phyloP scores from a whole-genome alignment of 768 basidiomycete genomes.

The Leucosporidium scottii region DNA sequence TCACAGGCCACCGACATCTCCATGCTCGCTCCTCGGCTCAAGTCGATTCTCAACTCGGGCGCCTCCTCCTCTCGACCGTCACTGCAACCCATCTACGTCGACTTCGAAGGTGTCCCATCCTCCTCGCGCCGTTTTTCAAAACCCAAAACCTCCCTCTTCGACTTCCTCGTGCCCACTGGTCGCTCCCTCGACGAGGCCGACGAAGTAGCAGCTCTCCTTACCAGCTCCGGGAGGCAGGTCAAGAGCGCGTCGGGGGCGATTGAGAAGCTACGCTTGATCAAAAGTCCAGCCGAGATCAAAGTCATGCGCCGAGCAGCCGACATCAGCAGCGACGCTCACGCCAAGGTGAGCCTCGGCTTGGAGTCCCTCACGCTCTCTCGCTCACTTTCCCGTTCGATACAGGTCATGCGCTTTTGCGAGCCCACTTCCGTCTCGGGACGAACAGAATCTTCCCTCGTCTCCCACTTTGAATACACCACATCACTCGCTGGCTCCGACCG shows the following conservation, averaged over 20 bases:
- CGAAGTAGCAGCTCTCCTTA: constrained; percentile 47
- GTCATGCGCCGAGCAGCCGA: constrained; percentile 80
- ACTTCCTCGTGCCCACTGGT: constrained; percentile 43
- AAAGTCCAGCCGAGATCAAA: constrained; percentile 66
- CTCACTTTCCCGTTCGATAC: neutral
- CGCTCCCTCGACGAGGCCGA: constrained; percentile 52
- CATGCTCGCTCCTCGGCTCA: constrained; percentile 54
- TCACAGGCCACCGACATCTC: constrained; percentile 39
- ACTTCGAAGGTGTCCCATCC: constrained; percentile 43
- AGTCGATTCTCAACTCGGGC: constrained; percentile 11
- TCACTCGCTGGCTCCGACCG: constrained; percentile 70
- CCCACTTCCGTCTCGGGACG: neutral
- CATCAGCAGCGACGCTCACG: constrained; percentile 76
- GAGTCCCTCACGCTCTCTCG: neutral
- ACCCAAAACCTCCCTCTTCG: constrained; percentile 40
- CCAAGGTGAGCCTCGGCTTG: constrained; percentile 53
- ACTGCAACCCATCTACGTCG: constrained; percentile 47
- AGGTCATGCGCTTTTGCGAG: constrained; percentile 29
- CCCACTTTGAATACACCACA: constrained; percentile 87
- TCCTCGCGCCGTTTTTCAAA: constrained; percentile 45
- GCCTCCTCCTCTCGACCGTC: constrained; percentile 21
- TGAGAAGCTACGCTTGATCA: constrained; percentile 64
- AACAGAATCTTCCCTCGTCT: constrained; percentile 55
- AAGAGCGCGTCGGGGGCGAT: constrained; percentile 61
- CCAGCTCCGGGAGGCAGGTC: constrained; percentile 46